Conservation (phyloP, 208 protist species). For the Crithidia sp. region DNA sequence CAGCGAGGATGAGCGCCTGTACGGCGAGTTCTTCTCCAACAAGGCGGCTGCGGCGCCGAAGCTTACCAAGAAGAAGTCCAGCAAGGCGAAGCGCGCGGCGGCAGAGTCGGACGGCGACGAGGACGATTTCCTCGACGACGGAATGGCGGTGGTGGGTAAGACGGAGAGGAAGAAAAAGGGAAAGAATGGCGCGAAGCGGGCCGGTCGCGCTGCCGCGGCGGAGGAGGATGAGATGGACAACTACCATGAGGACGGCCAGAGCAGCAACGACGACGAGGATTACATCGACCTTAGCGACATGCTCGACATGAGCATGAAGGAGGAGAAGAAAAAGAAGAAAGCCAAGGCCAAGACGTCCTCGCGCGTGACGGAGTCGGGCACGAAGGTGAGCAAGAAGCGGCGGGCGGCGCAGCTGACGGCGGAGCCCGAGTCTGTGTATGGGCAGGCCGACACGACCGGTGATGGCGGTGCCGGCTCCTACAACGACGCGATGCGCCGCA, state of each 20-base stretch:
- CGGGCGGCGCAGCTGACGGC: slow-evolving; percentile 46
- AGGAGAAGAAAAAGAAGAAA: slow-evolving; percentile 61
- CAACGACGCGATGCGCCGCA: slow-evolving; percentile 46
- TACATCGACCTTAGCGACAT: slow-evolving; percentile 88
- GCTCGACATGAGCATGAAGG: slow-evolving; percentile 64
- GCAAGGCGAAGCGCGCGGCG: not conserved
- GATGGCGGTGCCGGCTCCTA: slow-evolving; percentile 44
- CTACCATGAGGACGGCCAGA: slow-evolving; percentile 62
- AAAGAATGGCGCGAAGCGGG: not conserved
- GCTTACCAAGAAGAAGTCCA: slow-evolving; percentile 38
- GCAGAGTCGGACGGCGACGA: slow-evolving; percentile 39
- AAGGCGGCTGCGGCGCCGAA: slow-evolving; percentile 16
- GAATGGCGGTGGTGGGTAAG: slow-evolving; percentile 55
- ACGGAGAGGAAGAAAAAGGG: slow-evolving; percentile 24
- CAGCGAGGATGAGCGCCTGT: slow-evolving; percentile 89
- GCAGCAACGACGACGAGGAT: slow-evolving; percentile 68
- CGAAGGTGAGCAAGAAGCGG: slow-evolving; percentile 44
- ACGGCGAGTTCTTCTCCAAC: slow-evolving; percentile 80
- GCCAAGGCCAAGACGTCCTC: slow-evolving; percentile 49
- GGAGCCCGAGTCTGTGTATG: slow-evolving; percentile 75
- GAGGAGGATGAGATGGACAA: slow-evolving; percentile 48
- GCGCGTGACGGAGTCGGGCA: slow-evolving; percentile 37
- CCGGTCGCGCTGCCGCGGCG: slow-evolving; percentile 32
- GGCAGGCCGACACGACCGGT: slow-evolving; percentile 25
- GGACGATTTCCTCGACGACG: slow-evolving; percentile 44